These are phyloP conservation scores for Mortierella sp. DNA, from an alignment of 371 early-diverging fungal genomes.

Conservation along the genomic window DNA sequence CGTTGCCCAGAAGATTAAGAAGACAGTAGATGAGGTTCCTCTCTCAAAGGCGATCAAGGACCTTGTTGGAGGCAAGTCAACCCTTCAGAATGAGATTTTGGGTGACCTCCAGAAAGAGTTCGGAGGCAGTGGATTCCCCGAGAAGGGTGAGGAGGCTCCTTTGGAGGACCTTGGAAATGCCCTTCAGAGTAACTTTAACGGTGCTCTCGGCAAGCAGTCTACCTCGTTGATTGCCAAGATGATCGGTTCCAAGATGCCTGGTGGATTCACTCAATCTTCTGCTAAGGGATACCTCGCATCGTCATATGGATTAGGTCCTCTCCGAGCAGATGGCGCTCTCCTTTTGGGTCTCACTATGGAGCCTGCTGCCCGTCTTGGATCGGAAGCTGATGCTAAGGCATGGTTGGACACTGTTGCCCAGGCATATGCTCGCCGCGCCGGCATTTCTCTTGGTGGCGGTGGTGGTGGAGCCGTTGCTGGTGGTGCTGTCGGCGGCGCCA, in stretches of 20 bases:
- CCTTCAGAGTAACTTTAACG: conserved; percentile 73
- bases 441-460: conserved; percentile 77
- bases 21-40: conserved; percentile 81
- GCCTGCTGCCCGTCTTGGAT: conserved; percentile 83
- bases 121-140: conserved; percentile 81
- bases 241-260: conserved; percentile 94
- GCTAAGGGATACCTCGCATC: conserved; percentile 81
- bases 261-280: conserved; percentile 88
- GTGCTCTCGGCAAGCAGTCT: conserved; percentile 89
- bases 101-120: conserved; percentile 97
- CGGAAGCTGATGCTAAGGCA: conserved; percentile 89
- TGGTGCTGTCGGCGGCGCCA: conserved; percentile 70
- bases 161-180: conserved; percentile 85
- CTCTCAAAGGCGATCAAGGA: conserved; percentile 90
- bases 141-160: conserved; percentile 94
- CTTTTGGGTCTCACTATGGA: conserved; percentile 90
- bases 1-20: conserved; percentile 95
- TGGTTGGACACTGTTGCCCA: conserved; percentile 89
- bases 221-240: conserved; percentile 84
- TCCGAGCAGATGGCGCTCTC: conserved; percentile 86
- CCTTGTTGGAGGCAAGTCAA: conserved; percentile 95
- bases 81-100: conserved; percentile 96
- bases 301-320: conserved; percentile 88
- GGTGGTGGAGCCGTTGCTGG: conserved; percentile 67
- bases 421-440: conserved; percentile 84